Base-by-base conservation (phyloP, 129 eudicot species). In the Lonicera japonica region DNA sequence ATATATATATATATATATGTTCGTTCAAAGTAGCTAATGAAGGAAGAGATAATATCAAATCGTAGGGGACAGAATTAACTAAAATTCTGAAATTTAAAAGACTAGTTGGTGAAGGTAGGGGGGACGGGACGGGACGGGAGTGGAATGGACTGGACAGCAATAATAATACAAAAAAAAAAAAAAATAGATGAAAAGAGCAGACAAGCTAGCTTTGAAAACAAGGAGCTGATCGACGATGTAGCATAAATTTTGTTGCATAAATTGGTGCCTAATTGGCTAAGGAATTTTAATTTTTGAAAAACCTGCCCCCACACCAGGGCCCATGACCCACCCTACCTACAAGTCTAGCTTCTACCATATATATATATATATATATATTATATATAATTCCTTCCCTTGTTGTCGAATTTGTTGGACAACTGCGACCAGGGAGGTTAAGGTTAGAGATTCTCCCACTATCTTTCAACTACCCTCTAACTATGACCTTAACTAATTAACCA, bases 401-500 rank as follows among this genome's bases (percentile, higher is more conserved):
- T 59, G 60, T 56, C 50, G 51, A 71, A 57, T 71, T 76, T 58
- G 72, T 66, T 70, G 72, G 70, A 52, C 39, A 39, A 18, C 14
- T 6, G 15, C 22, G 2, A 21, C 11, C 19, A 10, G 34, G 36
- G 6, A 40, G 15, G n/a, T 45, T 15, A 45, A 15, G 51, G 11
- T 12, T 45, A 15, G 23, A 56, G 70, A 69, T 64, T 57, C 65
- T 16, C 20, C 39, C 51, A 65, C 67, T 43, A 41, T 60, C 69
- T 54, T 72, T 67, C 72, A 72, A 72, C 78, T 50, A 72, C 69
- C 34, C 39, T 54, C 21, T 29, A 61, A 58, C 56, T 70, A 65
- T 67, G 75, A 66, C 75, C 60, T 51, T 1, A 58, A 78, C 64
- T n/a, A n/a, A n/a, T n/a, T n/a, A 52, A 64, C 60, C 58, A 65